Evolutionary conservation across 73 alveolate species (phyloP), one percentile per base, ranked within the genome.

Genomic region (Paramecium primaurelia): DNA sequence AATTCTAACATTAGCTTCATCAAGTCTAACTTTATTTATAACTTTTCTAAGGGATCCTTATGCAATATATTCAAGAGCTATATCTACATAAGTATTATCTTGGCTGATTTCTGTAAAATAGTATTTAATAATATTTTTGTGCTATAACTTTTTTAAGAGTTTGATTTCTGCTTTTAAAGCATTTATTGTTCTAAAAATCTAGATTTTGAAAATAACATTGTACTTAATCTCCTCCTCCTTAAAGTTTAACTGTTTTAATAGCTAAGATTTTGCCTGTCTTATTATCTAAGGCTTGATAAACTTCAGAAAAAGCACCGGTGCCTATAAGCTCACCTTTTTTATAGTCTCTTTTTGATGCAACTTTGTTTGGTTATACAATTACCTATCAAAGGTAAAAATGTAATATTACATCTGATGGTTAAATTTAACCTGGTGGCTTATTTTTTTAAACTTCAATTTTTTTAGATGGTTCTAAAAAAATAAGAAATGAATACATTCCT

Each of bases 181-280:
- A 28, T 32, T 26, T 8, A 94, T 69, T 12, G 80, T 94, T 64
- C 92, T 22, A 26, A 14, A 2, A 16, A 86, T 44, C 83, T 40
- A 77, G 45, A 59, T 18, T 85, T 83, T 59, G 92, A 44, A 89
- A 40, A 71, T 40, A 32, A 26, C n/a, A 11, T 58, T 20, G 30
- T 84, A 86, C 86, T 58, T 58, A 14, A 20, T 86, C 91, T 14
- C n/a, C 22, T n/a, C 44, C 86, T 36, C 93, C 93, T 86, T 77
- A 68, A 30, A 95, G 92, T 47, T 94, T 92, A 18, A 95, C 93
- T 4, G 92, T 86, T 92, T 96, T 96, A 59, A 98, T 96, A 14
- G 99, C 99, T 22, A 92, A 84, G 2, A 94, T 86, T 68, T 92
- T 59, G 2, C 99, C 99, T 47, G 95, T 97, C 22, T 93, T 93